Evolutionary conservation across 345 rosid genomes (phyloP).

Genomic region (Barbarea vulgaris): DNA sequence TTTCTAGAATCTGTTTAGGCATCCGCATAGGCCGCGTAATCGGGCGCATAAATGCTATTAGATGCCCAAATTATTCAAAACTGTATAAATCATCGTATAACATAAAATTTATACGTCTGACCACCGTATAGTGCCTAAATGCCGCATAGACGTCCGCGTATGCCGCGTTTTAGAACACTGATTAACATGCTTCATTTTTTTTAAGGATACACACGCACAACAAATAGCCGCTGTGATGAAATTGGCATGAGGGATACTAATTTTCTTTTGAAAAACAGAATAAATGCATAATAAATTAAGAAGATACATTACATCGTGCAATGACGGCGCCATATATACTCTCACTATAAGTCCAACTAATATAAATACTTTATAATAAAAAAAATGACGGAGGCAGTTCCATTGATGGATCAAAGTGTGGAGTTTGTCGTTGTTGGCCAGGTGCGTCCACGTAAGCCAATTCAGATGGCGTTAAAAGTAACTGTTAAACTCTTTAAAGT

Average conservation of each 20-base stretch:
- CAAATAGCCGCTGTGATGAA: not conserved
- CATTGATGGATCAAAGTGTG: slow-evolving; percentile 7
- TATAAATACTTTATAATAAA: slow-evolving; percentile 9
- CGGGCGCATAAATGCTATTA: too few relatives aligned
- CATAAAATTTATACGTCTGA: too few relatives aligned
- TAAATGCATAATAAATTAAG: slow-evolving; percentile 12
- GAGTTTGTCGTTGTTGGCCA: slow-evolving; percentile 20
- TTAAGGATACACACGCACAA: not conserved
- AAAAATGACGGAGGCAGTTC: not conserved
- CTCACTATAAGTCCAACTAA: not conserved
- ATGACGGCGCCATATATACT: slow-evolving; percentile 38
- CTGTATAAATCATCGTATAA: too few relatives aligned
- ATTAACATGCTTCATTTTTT: not conserved
- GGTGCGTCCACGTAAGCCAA: slow-evolving; percentile 33
- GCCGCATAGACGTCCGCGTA: too few relatives aligned
- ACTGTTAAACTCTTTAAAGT: slow-evolving; percentile 24
- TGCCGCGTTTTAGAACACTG: too few relatives aligned
- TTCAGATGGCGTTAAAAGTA: slow-evolving; percentile 23
- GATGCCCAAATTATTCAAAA: too few relatives aligned
- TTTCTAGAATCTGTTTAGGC: too few relatives aligned
- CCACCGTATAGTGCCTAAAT: too few relatives aligned
- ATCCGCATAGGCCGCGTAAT: too few relatives aligned
- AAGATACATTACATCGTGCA: slow-evolving; percentile 40
- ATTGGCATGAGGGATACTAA: not conserved
- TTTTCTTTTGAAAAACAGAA: not conserved